Base-by-base conservation (phyloP, 176 grass and related monocot species). In the Cenchrus fungigraminus region DNA sequence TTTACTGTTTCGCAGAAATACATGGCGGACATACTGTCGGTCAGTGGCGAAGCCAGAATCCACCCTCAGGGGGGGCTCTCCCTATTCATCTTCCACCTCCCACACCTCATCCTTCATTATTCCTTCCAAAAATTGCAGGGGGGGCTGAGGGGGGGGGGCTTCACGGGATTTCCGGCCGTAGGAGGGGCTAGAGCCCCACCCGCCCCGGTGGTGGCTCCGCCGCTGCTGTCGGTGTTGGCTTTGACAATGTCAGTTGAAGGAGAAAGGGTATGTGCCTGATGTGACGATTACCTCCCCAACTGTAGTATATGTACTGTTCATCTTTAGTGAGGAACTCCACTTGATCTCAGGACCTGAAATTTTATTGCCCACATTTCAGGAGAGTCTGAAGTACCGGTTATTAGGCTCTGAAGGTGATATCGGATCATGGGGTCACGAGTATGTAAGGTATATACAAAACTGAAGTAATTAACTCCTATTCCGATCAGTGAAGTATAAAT, bases 371-470 rank as follows among this genome's bases (percentile, higher is more conserved):
- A n/a, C 19, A 84, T 40, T 86, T 25, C 86, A 96, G 97, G 97
- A 99, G 81, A 94, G 91, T 65, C 77, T 99, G 61, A 96, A 94
- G 79, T 99, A 89, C 29, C 88, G 93, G 79, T 74, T 99, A 22
- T 58, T 98, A 86, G 96, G 96, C 2, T 95, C 89, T 77, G 96
- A 98, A 78, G 96, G 93, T 40, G 93, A 99, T 43, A 96, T 99
- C 65, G 93, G 97, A 50, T 96, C 91, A n/a, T 99, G 97, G 97
- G 93, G 93, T 72, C 96, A 98, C 79, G 93, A 98, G 71, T 98
- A 98, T 72, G 96, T 95, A 9, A 94, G 96, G 96, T 98, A 91
- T 79, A 63, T 29, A 73, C 45, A 65, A 15, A 55, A 40, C 37
- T 40, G 37, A 40, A 40, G 37, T 40, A 4, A 40, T 40, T 40